Conservation (phyloP, 495 filamentous ascomycete species). For the Penicillium daleae region DNA sequence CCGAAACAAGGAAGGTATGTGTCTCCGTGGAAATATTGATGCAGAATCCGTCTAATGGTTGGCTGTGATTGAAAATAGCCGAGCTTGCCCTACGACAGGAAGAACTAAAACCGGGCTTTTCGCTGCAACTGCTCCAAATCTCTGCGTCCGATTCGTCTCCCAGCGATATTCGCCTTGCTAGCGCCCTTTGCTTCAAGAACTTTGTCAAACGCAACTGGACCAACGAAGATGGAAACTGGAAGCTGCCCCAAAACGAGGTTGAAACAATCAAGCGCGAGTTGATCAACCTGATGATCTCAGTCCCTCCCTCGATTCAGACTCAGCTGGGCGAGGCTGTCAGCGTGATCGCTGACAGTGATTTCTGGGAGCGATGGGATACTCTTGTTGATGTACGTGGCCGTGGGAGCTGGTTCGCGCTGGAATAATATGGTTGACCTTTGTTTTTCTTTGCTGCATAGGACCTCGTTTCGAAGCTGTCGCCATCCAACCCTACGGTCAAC, state of each 20-base stretch:
- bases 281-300: slow-evolving; percentile 93
- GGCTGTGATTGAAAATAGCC: slow-evolving; percentile 55
- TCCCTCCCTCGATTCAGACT: slow-evolving; percentile 82
- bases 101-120: slow-evolving; percentile 81
- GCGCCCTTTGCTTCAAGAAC: slow-evolving; percentile 97
- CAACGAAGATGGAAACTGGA: slow-evolving; percentile 91
- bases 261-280: slow-evolving; percentile 88
- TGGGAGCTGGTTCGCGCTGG: background rate
- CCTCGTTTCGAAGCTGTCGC: slow-evolving; percentile 82
- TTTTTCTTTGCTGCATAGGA: slow-evolving; percentile 53
- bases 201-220: slow-evolving; percentile 91
- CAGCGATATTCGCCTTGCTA: slow-evolving; percentile 79
- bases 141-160: slow-evolving; percentile 72
- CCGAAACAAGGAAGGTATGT: slow-evolving; percentile 84
- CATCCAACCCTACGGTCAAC: slow-evolving; percentile 76
- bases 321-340: slow-evolving; percentile 97
- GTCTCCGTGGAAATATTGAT: background rate
- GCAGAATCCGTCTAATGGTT: slow-evolving; percentile 22
- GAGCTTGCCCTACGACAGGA: slow-evolving; percentile 75
- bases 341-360: slow-evolving; percentile 96
- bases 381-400: slow-evolving; percentile 69
- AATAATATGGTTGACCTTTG: background rate
- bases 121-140: slow-evolving; percentile 84
- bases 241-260: slow-evolving; percentile 79
- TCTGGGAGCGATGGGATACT: slow-evolving; percentile 93